Evolutionary conservation across 2,329 filamentous ascomycete species (phyloP).

Genomic region (Hypoxylon sp.): DNA sequence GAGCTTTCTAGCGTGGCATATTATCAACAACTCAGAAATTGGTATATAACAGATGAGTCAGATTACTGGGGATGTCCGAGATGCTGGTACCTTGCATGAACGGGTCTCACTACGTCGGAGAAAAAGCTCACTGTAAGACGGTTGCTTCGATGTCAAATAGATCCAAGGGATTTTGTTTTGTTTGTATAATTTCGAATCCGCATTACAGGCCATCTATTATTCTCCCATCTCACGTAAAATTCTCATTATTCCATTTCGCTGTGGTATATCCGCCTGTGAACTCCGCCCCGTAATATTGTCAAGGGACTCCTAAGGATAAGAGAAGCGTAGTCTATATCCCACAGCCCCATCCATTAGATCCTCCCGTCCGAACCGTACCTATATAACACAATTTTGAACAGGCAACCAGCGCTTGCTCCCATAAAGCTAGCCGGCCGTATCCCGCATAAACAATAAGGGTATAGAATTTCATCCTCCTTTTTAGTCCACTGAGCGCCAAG

Average conservation of each 20-base stretch:
- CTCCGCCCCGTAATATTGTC: constrained; percentile 20
- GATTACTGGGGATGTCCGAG: constrained; percentile 29
- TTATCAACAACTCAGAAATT: constrained; percentile 26
- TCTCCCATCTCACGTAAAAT: constrained; percentile 28
- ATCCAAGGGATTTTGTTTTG: background rate
- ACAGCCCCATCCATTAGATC: constrained; percentile 35
- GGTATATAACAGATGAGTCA: constrained; percentile 36
- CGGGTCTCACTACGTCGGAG: constrained; percentile 18
- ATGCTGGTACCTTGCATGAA: constrained; percentile 39
- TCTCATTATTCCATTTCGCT: constrained; percentile 18
- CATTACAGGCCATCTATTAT: constrained; percentile 18
- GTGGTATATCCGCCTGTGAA: constrained; percentile 30
- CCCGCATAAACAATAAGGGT: constrained; percentile 33
- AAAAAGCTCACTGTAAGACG: constrained; percentile 12
- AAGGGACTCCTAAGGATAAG: constrained; percentile 12
- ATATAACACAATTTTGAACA: constrained; percentile 27
- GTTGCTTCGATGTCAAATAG: constrained; percentile 23
- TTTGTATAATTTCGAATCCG: constrained; percentile 14
- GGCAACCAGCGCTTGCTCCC: constrained; percentile 33
- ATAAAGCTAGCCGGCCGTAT: constrained; percentile 27
- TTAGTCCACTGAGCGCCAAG: constrained; percentile 34
- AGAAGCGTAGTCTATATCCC: constrained; percentile 24
- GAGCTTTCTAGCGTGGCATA: constrained; percentile 20
- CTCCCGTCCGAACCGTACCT: constrained; percentile 21
- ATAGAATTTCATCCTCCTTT: constrained; percentile 30